These are phyloP conservation scores for Acer yangbiense DNA, from an alignment of 345 rosid genomes.

Conservation along the genomic window DNA sequence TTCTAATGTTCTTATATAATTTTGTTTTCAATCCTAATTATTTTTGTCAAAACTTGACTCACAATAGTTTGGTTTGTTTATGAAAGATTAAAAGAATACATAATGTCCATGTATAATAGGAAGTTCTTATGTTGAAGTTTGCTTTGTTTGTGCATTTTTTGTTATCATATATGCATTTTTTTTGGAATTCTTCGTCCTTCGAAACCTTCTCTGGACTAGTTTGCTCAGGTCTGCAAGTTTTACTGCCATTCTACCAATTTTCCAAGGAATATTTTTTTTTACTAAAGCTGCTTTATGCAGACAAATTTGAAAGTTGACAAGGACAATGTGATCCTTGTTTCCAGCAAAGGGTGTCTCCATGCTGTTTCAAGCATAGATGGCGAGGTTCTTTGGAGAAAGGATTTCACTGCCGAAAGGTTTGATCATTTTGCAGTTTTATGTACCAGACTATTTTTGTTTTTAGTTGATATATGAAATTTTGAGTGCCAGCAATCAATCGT, in stretches of 20 bases:
- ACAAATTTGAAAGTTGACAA: conserved; percentile 61
- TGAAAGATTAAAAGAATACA: no score
- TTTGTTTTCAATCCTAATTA: background rate
- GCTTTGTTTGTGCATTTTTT: background rate
- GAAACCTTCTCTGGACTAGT: background rate
- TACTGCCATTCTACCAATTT: conserved; percentile 3
- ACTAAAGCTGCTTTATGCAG: conserved; percentile 46
- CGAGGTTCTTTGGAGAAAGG: conserved; percentile 86
- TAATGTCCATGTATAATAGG: background rate
- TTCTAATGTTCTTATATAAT: background rate
- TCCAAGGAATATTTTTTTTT: conserved; percentile 11
- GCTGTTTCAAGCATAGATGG: conserved; percentile 90
- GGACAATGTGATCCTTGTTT: conserved; percentile 64
- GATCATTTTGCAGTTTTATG: conserved; percentile 24
- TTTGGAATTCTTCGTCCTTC: background rate
- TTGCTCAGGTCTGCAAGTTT: background rate
- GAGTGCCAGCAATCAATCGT: conserved; percentile 18
- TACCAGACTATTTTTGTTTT: background rate
- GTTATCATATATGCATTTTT: background rate
- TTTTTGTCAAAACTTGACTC: background rate
- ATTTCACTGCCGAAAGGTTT: conserved; percentile 79
- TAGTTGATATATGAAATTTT: conserved; percentile 1
- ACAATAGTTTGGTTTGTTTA: background rate
- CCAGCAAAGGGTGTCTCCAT: conserved; percentile 71
- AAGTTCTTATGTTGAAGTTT: background rate